phyloP scores from a whole-genome alignment of 2,329 filamentous ascomycete genomes.

The Cercospora sojina region DNA sequence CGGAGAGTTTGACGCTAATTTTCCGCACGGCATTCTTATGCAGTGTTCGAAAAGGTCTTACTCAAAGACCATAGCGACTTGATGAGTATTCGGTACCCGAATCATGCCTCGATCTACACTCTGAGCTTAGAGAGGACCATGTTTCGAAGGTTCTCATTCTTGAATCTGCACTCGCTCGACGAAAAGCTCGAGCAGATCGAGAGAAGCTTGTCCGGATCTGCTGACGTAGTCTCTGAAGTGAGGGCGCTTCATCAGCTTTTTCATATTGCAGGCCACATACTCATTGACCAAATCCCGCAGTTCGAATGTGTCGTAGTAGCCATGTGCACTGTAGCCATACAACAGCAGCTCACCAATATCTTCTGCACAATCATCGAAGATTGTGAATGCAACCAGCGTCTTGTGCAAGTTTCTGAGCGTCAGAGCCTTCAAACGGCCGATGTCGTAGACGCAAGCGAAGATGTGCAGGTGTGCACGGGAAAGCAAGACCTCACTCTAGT shows the following conservation, averaged over 20 bases:
- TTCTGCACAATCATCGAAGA: not conserved
- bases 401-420: conserved; percentile 12
- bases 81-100: not conserved
- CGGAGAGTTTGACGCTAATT: not conserved
- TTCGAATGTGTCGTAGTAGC: not conserved
- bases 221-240: too few relatives aligned
- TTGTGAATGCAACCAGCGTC: not conserved
- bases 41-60: too few relatives aligned
- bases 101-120: not conserved
- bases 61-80: too few relatives aligned
- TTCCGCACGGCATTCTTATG: not conserved
- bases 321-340: conserved; percentile 9
- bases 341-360: conserved; percentile 5
- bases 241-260: not conserved
- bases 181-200: not conserved
- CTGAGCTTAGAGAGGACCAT: too few relatives aligned
- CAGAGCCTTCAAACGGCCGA: not conserved
- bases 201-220: too few relatives aligned
- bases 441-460: conserved; percentile 14
- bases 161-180: not conserved
- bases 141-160: not conserved
- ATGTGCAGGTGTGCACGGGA: conserved; percentile 14
- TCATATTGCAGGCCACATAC: conserved; percentile 15
- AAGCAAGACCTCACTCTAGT: conserved; percentile 16
- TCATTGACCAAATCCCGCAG: conserved; percentile 4